Percentiles rank a stretch among this genome's conserved stretches.
These are phyloP conservation scores for Didymella pomorum DNA, from an alignment of 2,329 filamentous ascomycete genomes.

Conservation along the genomic window DNA sequence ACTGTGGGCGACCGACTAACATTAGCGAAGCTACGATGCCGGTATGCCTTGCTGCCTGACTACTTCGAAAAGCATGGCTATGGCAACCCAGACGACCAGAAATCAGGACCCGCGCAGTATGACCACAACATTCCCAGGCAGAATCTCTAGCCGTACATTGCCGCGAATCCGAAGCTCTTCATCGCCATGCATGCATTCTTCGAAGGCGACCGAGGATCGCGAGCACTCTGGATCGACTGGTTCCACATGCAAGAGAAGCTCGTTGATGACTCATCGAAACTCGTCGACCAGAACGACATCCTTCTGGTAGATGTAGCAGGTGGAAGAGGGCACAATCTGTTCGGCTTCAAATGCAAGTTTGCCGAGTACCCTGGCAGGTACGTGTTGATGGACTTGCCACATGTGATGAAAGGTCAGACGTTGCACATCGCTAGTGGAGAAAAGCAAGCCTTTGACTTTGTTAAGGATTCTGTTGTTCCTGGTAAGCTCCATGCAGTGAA, in stretches of 20 bases:
- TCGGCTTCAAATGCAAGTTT: slow-evolving; percentile 14
- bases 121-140: slow-evolving; percentile 2
- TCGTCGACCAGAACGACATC: slow-evolving; percentile 3
- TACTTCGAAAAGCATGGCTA: slow-evolving; percentile 34
- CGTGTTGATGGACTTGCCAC: slow-evolving; percentile 6
- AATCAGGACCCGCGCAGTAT: slow-evolving; percentile 34
- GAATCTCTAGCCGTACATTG: slow-evolving; percentile 1
- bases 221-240: slow-evolving; percentile 13
- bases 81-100: slow-evolving; percentile 31
- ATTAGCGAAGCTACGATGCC: background rate
- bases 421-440: slow-evolving; percentile 7
- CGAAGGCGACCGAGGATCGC: slow-evolving; percentile 12
- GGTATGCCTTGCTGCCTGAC: slow-evolving; percentile 26
- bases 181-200: slow-evolving; percentile 12
- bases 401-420: slow-evolving; percentile 5
- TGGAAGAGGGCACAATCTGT: slow-evolving; percentile 20
- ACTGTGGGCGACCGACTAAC: no score
- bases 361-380: slow-evolving; percentile 3
- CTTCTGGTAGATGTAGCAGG: slow-evolving; percentile 25
- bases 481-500: no score
- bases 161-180: slow-evolving; percentile 9
- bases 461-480: slow-evolving; percentile 22
- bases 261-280: slow-evolving; percentile 7
- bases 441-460: slow-evolving; percentile 32
- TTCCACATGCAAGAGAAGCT: slow-evolving; percentile 12